Conservation (phyloP, 2,329 filamentous ascomycete species). For the Paracamarosporium sp. region DNA sequence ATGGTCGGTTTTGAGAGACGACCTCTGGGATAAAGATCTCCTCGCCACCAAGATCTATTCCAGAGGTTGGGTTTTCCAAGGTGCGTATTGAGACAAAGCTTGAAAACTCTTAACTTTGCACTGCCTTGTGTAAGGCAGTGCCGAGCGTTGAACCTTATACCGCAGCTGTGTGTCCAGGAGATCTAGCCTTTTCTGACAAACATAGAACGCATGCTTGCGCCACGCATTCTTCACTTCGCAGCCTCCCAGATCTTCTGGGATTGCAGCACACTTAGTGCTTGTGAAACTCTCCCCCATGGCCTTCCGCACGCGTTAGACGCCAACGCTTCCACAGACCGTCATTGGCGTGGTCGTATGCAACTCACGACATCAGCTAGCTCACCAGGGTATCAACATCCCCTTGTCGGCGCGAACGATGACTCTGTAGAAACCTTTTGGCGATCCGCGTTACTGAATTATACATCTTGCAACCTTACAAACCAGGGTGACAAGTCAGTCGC, state of each 20-base stretch:
- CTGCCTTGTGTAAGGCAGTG: too few species aligned
- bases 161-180: too few species aligned
- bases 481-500: slow-evolving; percentile 22
- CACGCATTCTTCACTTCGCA: slow-evolving; percentile 23
- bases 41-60: slow-evolving; percentile 16
- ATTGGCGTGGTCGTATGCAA: slow-evolving; percentile 20
- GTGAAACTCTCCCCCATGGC: slow-evolving; percentile 16
- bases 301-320: slow-evolving; percentile 13
- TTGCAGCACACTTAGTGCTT: slow-evolving; percentile 18
- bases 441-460: slow-evolving; percentile 21
- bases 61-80: slow-evolving; percentile 30
- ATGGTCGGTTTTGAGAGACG: slow-evolving; percentile 21
- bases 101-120: too few species aligned
- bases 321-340: slow-evolving; percentile 11
- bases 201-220: slow-evolving; percentile 25
- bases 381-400: not conserved
- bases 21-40: slow-evolving; percentile 19
- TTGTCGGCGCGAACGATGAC: slow-evolving; percentile 15
- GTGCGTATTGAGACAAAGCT: too few species aligned
- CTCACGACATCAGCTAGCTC: not conserved
- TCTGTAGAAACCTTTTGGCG: slow-evolving; percentile 23
- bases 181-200: not conserved
- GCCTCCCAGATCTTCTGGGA: slow-evolving; percentile 27
- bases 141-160: too few species aligned
- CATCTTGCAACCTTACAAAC: slow-evolving; percentile 21